A percentile compares a stretch with the other conserved stretches of the same genome.
Conservation (phyloP, 2,329 filamentous ascomycete genomes). For the Aspergillus glaucus region DNA sequence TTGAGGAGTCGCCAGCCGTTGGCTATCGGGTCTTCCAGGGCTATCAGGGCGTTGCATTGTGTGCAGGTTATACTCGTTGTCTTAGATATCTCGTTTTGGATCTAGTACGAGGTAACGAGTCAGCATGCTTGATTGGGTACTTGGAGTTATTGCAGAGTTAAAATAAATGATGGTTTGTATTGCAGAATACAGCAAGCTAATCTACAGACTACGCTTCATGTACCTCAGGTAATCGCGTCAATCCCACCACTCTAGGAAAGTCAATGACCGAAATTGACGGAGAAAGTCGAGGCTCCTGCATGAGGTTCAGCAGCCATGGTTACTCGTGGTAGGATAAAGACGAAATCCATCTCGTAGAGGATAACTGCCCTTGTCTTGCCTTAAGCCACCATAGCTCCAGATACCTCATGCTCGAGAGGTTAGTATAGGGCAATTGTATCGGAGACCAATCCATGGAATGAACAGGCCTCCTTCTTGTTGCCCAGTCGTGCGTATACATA, state of each 20-base stretch:
- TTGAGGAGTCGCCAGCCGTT: constrained; percentile 48
- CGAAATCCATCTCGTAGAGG: constrained; percentile 35
- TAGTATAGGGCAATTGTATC: constrained; percentile 55
- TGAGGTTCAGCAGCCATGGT: background rate
- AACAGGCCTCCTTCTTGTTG: constrained; percentile 52
- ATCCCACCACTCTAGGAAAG: constrained; percentile 20
- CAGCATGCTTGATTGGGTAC: constrained; percentile 2
- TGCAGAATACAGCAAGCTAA: background rate
- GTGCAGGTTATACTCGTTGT: constrained; percentile 23
- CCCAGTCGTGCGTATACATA: constrained; percentile 26
- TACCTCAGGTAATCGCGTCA: constrained; percentile 33
- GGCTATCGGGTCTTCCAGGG: constrained; percentile 35
- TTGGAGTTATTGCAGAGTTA: background rate
- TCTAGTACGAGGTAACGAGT: constrained; percentile 10
- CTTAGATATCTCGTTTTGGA: constrained; percentile 27
- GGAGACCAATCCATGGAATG: constrained; percentile 45
- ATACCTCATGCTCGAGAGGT: constrained; percentile 15
- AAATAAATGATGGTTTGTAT: background rate
- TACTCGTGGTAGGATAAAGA: background rate
- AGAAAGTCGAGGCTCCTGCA: constrained; percentile 16
- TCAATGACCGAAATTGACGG: constrained; percentile 11
- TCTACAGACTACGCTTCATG: constrained; percentile 16
- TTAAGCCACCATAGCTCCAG: background rate
- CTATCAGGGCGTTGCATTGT: constrained; percentile 26
- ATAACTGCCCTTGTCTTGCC: constrained; percentile 21